These are phyloP conservation scores for Candolleomyces eurysporus DNA, from an alignment of 768 basidiomycete genomes.

Conservation along the genomic window DNA sequence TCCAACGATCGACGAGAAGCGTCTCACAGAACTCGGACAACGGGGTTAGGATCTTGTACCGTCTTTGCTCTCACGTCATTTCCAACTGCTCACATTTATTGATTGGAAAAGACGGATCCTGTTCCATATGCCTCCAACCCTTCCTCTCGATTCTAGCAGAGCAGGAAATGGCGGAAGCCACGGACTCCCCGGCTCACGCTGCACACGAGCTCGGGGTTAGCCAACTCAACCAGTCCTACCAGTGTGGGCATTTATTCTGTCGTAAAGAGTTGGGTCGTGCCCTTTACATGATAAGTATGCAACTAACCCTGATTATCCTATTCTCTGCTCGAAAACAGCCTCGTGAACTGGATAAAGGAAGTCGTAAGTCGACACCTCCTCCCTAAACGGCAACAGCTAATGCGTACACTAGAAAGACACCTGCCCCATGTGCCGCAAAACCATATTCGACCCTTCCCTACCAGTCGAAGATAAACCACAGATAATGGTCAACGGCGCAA, in stretches of 20 bases:
- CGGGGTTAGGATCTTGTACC: background rate
- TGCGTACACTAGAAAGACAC: conserved; percentile 9
- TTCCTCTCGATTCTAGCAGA: conserved; percentile 69
- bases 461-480: background rate
- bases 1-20: conserved; percentile 36
- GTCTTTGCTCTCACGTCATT: background rate
- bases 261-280: background rate
- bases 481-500: background rate
- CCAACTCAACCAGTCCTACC: conserved; percentile 30
- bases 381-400: background rate
- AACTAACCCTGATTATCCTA: background rate
- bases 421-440: conserved; percentile 15
- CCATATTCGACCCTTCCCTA: conserved; percentile 8
- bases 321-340: conserved; percentile 33
- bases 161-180: conserved; percentile 68
- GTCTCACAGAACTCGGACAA: conserved; percentile 35
- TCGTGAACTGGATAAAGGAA: conserved; percentile 59
- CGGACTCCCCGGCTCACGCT: conserved; percentile 78
- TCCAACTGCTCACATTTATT: background rate
- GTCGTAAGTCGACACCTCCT: conserved; percentile 40
- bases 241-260: conserved; percentile 14
- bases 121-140: conserved; percentile 74
- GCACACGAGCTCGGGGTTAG: conserved; percentile 72
- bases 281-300: background rate
- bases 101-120: conserved; percentile 65